phyloP scores from a whole-genome alignment of 192 early-diverging fungal species.

The Podila epicladia region DNA sequence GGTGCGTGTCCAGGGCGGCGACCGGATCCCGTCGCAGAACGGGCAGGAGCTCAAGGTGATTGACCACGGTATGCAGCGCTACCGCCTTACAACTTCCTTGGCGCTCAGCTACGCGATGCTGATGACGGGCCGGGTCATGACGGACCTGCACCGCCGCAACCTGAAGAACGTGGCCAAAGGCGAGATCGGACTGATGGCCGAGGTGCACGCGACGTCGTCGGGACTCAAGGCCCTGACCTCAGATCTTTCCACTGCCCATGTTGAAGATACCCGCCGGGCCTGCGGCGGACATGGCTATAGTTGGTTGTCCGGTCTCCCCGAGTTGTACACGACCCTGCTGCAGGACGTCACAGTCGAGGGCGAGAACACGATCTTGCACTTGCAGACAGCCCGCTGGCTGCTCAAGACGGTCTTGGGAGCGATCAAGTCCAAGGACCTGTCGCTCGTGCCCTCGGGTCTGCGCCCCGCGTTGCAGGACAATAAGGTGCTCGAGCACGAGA shows the following conservation, averaged over 20 bases:
- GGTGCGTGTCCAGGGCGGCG: constrained; percentile 77
- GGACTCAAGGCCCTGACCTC: constrained; percentile 90
- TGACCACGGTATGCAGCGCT: constrained; percentile 88
- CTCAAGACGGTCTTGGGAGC: constrained; percentile 68
- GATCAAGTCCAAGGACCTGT: constrained; percentile 74
- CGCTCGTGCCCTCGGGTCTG: constrained; percentile 72
- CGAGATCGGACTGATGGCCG: constrained; percentile 58
- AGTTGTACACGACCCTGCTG: constrained; percentile 37
- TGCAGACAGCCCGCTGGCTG: constrained; percentile 84
- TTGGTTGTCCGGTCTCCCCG: constrained; percentile 32
- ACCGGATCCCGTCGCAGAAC: constrained; percentile 53
- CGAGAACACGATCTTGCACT: constrained; percentile 83
- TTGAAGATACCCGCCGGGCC: constrained; percentile 36
- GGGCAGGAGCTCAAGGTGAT: constrained; percentile 79
- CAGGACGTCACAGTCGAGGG: constrained; percentile 50
- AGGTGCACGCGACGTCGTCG: constrained; percentile 84
- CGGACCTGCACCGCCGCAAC: constrained; percentile 70
- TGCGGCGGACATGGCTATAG: constrained; percentile 49
- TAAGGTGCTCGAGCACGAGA: constrained; percentile 22
- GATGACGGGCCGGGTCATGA: constrained; percentile 82
- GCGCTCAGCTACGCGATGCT: constrained; percentile 85
- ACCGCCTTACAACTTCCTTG: constrained; percentile 81
- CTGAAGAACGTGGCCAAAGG: constrained; percentile 65
- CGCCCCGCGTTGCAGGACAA: constrained; percentile 41
- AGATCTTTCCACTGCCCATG: constrained; percentile 25